Base-by-base conservation (phyloP, 768 basidiomycete species). In the Tephrocybe sp. region DNA sequence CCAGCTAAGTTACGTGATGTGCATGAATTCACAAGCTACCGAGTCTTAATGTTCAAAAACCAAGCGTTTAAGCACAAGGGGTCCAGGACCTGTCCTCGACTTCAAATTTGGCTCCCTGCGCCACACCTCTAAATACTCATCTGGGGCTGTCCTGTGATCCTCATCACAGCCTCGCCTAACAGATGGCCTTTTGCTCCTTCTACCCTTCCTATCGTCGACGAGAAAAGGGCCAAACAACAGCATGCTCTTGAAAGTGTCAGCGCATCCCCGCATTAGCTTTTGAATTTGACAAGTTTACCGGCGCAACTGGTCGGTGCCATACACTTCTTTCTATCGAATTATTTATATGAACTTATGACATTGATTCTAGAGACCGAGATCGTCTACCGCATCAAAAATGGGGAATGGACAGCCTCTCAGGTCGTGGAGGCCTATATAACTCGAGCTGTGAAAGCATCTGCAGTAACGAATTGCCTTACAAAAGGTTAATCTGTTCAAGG, bases 401-500 rank as follows among this genome's bases (percentile, higher is more conserved):
- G 76, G 8, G 71, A 76, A 62, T 81, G 78, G 78, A 77, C 77
- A 1, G 75, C 79, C 38, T 69, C 74, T 0, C 62, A 74, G 43
- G 76, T 86, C 42, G 65, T 87, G 10, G 72, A 75, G 17, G 83
- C 85, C 0, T 88, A 79, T 62, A 80, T 83, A 51, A 73, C 78
- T 39, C 76, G 76, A 22, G 79, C 86, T 10, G 68, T 75, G 2
- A 64, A 77, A 22, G 86, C 86, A 3, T 89, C 92, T 11, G 64
- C 69, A 32, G 69, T 70, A 53, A 87, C 84, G 3, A 92, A 92
- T 60, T 89, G 87, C 60, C 58, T 92, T 38, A 93, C 91, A 1
- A 90, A 92, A 77, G 81, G 90, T 87, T 31, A 26, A 45, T 52
- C 7, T 44, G 14, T 16, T 17, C 20, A 14, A 22, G 14, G 8